Conservation (phyloP, 2,329 filamentous ascomycete genomes). For the Pseudogymnoascus sp. region DNA sequence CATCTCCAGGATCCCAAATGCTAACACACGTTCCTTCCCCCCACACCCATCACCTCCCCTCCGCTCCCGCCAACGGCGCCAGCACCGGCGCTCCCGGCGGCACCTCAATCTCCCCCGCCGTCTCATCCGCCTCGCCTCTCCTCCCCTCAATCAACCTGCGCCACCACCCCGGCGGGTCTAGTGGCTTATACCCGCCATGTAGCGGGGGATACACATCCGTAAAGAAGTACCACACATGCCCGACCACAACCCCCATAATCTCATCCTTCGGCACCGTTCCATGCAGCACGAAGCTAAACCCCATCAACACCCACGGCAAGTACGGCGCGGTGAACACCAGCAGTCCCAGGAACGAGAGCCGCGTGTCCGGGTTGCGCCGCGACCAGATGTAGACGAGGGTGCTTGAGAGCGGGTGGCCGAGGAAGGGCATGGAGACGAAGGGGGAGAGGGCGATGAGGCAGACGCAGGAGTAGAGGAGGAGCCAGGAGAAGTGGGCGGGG, state of each 20-base stretch:
- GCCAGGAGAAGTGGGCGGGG: slow-evolving; percentile 90
- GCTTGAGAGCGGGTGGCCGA: slow-evolving; percentile 87
- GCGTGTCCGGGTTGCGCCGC: slow-evolving; percentile 83
- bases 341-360: slow-evolving; percentile 80
- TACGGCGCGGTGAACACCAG: slow-evolving; percentile 91
- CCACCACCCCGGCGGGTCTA: slow-evolving; percentile 91
- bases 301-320: slow-evolving; percentile 91
- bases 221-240: slow-evolving; percentile 98
- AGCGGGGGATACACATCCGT: slow-evolving; percentile 91
- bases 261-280: slow-evolving; percentile 89
- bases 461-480: slow-evolving; percentile 76
- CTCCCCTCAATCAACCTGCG: slow-evolving; percentile 31
- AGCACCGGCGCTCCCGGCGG: background rate
- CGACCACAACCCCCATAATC: slow-evolving; percentile 88
- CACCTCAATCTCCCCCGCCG: background rate
- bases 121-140: background rate
- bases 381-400: slow-evolving; percentile 98
- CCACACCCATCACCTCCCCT: background rate
- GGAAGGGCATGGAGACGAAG: slow-evolving; percentile 82
- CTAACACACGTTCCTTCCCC: background rate
- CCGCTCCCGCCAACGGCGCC: background rate
- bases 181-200: slow-evolving; percentile 73
- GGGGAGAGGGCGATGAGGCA: slow-evolving; percentile 77
- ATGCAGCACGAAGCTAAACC: slow-evolving; percentile 85
- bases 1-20: background rate